Conservation (phyloP, 768 basidiomycete species). For the Boletales sp. region DNA sequence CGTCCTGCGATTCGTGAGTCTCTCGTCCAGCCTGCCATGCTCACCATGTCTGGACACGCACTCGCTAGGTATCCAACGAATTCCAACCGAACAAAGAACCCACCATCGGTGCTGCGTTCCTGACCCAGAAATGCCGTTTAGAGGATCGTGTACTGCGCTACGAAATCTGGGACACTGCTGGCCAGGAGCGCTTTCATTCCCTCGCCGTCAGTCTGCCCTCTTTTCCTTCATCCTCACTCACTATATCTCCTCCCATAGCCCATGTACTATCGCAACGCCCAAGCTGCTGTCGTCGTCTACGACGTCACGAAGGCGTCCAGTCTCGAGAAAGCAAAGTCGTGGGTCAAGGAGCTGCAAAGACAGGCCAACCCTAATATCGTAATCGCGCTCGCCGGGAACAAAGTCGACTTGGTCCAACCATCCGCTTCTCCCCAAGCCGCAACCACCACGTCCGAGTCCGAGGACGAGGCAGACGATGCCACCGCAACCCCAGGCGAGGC, state of each 20-base stretch:
- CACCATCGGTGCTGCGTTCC: constrained; percentile 94
- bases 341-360: constrained; percentile 98
- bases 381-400: constrained; percentile 97
- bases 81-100: constrained; percentile 99
- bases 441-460: constrained; percentile 59
- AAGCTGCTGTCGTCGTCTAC: constrained; percentile 97
- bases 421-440: constrained; percentile 49
- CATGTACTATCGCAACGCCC: constrained; percentile 99
- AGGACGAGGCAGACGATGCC: constrained; percentile 92
- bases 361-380: constrained; percentile 99
- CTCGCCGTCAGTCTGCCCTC: constrained; percentile 64
- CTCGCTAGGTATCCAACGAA: constrained; percentile 81
- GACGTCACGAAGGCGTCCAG: constrained; percentile 95
- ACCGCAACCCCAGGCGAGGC: constrained; percentile 78
- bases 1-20: constrained; percentile 89
- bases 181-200: constrained; percentile 96
- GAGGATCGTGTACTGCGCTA: constrained; percentile 92
- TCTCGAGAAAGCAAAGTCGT: constrained; percentile 97
- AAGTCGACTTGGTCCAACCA: constrained; percentile 83
- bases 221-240: constrained; percentile 4
- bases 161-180: constrained; percentile 98
- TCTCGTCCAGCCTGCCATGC: constrained; percentile 1
- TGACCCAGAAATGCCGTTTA: constrained; percentile 92
- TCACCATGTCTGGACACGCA: neutral
- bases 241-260: constrained; percentile 47